Evolutionary conservation across 768 basidiomycete species (phyloP), one percentile per base, ranked within the genome.

Genomic region (Pleurotus cornucopiae): DNA sequence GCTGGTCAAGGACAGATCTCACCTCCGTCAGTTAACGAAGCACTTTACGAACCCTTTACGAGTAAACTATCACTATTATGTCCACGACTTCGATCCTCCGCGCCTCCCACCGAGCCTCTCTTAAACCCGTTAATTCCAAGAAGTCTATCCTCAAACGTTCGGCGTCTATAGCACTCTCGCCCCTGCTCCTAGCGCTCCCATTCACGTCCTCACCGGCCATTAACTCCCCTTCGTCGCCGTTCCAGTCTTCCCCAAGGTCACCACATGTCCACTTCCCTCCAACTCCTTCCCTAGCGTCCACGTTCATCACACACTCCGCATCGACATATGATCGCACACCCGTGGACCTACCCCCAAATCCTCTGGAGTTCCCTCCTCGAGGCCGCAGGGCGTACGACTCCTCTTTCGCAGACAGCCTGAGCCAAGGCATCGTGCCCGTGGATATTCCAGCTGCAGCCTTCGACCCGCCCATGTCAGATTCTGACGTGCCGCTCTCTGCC

Each of bases 301-400:
- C 78, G 7, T 80, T 76, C 57, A 81, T 78, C 65, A 69, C 82
- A 4, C 80, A 86, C 64, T 85, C 86, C 0, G 68, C 85, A 0
- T 64, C 73, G 49, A 75, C 75, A 0, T 88, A 88, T 63, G 88
- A 89, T 65, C 82, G 88, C 40, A 79, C 76, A 0, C 79, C 88
- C 7, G 85, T 86, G 65, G 71, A 76, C 34, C 76, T 86, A 41
- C 76, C 76, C 2, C 85, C 84, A 2, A 85, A 84, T 62, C 71
- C 71, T 2, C 74, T 82, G 21, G 76, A 74, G 21, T 62, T 86
- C 16, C 83, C 85, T 5, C 74, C 73, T 13, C 80, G 86, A 63
- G 79, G 80, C 47, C 80, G 78, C 47, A 70, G 82, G 47, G 73
- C 75, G 14, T 72, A 72, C 64, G 70, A 37, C 70, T 75, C 30